Conservation (phyloP, 2,329 filamentous ascomycete genomes). For the Seiridium unicorne region DNA sequence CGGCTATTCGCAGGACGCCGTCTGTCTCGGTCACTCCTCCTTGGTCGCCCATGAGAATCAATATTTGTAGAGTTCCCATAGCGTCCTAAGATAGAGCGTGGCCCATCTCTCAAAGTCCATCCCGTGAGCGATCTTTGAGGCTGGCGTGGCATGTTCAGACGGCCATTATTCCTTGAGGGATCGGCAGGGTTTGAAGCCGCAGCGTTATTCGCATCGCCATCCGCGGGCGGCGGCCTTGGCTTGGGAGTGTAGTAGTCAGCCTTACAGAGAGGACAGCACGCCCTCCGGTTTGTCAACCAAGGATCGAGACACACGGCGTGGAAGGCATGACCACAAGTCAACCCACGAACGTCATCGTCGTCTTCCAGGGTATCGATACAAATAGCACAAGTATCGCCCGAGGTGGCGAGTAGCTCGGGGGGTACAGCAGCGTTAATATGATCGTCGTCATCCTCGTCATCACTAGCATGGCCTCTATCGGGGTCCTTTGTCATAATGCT, state of each 20-base stretch:
- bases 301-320: conserved; percentile 94
- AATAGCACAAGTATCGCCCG: conserved; percentile 93
- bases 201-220: conserved; percentile 33
- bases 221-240: conserved; percentile 60
- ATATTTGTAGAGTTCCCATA: neutral
- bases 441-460: conserved; percentile 71
- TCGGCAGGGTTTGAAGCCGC: conserved; percentile 23
- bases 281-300: conserved; percentile 90
- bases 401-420: conserved; percentile 75
- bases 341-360: conserved; percentile 88
- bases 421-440: conserved; percentile 81
- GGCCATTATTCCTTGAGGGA: conserved; percentile 36
- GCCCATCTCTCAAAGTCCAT: conserved; percentile 29
- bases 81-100: conserved; percentile 18
- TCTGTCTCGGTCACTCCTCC: neutral
- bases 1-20: neutral
- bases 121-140: conserved; percentile 36
- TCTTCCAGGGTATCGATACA: conserved; percentile 94
- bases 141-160: conserved; percentile 46
- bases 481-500: conserved; percentile 23
- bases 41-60: neutral
- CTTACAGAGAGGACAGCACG: conserved; percentile 97
- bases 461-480: conserved; percentile 31
- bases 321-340: conserved; percentile 97
- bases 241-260: conserved; percentile 97